Evolutionary conservation across 768 basidiomycete species (phyloP).

Genomic region (Russula sp.): DNA sequence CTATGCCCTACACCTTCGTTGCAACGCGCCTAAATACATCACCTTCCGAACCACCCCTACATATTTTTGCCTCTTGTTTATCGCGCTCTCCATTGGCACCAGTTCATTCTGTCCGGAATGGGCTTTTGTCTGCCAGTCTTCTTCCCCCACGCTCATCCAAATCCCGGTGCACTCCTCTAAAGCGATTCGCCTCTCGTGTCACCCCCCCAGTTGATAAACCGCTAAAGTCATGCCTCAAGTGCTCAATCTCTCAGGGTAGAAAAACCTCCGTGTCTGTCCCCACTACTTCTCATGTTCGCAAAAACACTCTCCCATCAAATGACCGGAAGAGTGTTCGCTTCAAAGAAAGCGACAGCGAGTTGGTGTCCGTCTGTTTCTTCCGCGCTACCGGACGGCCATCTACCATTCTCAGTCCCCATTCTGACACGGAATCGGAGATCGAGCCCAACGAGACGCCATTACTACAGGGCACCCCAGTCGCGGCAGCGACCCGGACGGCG

Average conservation of each 20-base stretch:
- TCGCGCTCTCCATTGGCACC: too few species aligned
- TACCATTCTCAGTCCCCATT: background rate
- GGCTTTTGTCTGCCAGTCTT: too few species aligned
- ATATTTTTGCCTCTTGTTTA: too few species aligned
- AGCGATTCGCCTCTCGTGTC: background rate
- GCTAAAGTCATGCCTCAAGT: conserved; percentile 2
- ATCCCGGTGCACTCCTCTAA: background rate
- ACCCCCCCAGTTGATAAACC: background rate
- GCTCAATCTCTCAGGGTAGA: background rate
- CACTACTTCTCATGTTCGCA: background rate
- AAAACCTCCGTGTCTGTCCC: background rate
- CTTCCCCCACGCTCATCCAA: background rate
- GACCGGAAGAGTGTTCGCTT: conserved; percentile 3
- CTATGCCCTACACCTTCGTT: too few species aligned
- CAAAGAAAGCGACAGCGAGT: background rate
- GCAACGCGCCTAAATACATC: too few species aligned
- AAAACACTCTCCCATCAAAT: background rate
- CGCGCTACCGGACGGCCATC: conserved; percentile 2
- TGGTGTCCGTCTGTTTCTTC: conserved; percentile 4
- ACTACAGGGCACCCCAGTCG: background rate
- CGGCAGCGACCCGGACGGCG: background rate
- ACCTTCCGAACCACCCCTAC: too few species aligned
- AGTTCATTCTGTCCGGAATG: too few species aligned
- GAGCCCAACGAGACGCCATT: background rate
- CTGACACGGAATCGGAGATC: conserved; percentile 1